These are phyloP conservation scores for Colletotrichum paranaense DNA, from an alignment of 2,329 filamentous ascomycete genomes.

Conservation along the genomic window DNA sequence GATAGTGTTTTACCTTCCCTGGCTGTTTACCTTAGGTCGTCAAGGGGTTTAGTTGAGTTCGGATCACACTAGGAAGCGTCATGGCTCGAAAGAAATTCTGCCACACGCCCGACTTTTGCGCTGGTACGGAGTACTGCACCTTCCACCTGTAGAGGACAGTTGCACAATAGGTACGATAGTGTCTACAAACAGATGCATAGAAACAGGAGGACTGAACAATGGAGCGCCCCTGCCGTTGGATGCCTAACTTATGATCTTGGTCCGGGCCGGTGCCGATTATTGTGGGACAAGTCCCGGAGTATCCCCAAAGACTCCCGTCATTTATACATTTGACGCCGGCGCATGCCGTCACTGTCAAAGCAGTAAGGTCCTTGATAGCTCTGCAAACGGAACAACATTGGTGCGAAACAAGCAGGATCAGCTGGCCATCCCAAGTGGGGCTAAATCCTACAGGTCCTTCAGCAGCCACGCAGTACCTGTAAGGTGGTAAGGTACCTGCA, in stretches of 20 bases:
- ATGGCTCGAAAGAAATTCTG: neutral
- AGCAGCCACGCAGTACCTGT: neutral
- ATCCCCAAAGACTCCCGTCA: neutral
- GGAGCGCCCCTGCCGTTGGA: no score
- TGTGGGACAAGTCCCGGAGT: neutral
- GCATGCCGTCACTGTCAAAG: neutral
- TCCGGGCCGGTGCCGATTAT: slow-evolving; percentile 2
- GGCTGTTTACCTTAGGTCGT: neutral
- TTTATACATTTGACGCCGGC: slow-evolving; percentile 6
- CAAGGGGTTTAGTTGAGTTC: neutral
- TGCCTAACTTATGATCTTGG: neutral
- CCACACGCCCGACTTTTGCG: neutral
- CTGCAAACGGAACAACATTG: slow-evolving; percentile 26
- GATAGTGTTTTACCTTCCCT: neutral
- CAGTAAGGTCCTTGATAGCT: neutral
- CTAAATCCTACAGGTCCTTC: neutral
- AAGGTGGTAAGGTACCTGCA: neutral
- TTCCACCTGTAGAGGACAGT: no score
- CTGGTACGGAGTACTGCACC: no score
- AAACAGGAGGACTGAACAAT: neutral
- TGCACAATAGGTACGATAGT: no score
- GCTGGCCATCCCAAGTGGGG: slow-evolving; percentile 25
- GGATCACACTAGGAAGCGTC: neutral
- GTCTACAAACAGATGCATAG: no score
- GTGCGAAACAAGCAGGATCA: slow-evolving; percentile 32